Conservation (phyloP, 345 rosid genomes). For the Brassica rapa region DNA sequence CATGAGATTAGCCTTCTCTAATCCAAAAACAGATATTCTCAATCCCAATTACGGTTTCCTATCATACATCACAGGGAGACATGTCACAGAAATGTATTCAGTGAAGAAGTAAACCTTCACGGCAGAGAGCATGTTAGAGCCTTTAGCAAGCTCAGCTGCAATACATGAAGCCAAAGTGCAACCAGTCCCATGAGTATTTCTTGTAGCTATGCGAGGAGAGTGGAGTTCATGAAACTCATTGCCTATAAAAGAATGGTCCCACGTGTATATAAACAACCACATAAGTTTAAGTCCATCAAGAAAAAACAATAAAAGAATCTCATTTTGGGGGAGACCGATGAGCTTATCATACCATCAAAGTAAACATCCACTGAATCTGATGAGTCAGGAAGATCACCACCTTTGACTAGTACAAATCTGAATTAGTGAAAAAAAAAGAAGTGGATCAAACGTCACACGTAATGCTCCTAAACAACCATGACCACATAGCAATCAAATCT, state of each 20-base stretch:
- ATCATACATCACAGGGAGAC: conserved; percentile 1
- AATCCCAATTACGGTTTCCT: not conserved
- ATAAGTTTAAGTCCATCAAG: not conserved
- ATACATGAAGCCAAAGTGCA: conserved; percentile 97
- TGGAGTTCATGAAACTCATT: conserved; percentile 60
- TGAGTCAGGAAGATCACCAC: conserved; percentile 89
- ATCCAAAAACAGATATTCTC: conserved; percentile 4
- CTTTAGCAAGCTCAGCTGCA: conserved; percentile 97
- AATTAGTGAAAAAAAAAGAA: conserved; percentile 6
- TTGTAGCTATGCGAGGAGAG: conserved; percentile 69
- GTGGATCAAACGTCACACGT: conserved; percentile 10
- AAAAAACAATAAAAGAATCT: not conserved
- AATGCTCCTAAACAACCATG: conserved; percentile 1
- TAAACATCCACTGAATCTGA: conserved; percentile 82
- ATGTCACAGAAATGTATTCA: not conserved
- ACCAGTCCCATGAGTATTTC: conserved; percentile 93
- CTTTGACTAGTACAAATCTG: conserved; percentile 92
- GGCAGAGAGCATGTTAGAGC: conserved; percentile 76
- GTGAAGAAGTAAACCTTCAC: conserved; percentile 55
- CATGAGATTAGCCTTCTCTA: conserved; percentile 4
- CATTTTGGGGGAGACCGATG: not conserved
- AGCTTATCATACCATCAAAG: conserved; percentile 62
- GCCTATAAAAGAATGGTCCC: conserved; percentile 46
- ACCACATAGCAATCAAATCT: not conserved
- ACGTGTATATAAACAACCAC: conserved; percentile 10